Conservation (phyloP, 139 green algal genomes). For the Spirogloea muscicola region DNA sequence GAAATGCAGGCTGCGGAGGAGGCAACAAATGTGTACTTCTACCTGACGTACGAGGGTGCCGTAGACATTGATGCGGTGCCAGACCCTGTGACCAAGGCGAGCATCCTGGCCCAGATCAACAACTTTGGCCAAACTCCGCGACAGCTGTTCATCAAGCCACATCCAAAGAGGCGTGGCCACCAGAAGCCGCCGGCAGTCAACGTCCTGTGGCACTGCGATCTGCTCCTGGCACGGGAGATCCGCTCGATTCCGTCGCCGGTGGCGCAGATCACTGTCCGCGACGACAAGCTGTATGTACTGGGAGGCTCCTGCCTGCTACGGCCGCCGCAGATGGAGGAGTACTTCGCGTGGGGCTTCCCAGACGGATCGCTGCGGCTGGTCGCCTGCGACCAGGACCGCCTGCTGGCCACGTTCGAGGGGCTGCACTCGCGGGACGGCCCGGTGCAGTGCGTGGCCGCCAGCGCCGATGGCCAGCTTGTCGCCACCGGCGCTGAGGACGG, state of each 20-base stretch:
- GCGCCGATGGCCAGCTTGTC: constrained; percentile 22
- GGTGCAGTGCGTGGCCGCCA: constrained; percentile 29
- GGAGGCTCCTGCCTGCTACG: constrained; percentile 45
- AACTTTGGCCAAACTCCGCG: constrained; percentile 56
- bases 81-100: constrained; percentile 31
- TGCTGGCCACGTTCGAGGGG: constrained; percentile 38
- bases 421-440: constrained; percentile 26
- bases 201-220: constrained; percentile 9
- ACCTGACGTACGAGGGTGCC: constrained; percentile 58
- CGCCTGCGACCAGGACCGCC: constrained; percentile 51
- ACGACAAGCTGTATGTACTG: constrained; percentile 10
- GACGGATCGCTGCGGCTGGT: constrained; percentile 50
- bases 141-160: constrained; percentile 50
- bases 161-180: constrained; percentile 6
- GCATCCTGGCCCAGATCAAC: constrained; percentile 52
- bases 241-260: constrained; percentile 12
- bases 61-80: constrained; percentile 52
- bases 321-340: constrained; percentile 35
- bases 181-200: constrained; percentile 14
- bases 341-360: constrained; percentile 58
- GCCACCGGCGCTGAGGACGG: constrained; percentile 37
- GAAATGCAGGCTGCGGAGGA: constrained; percentile 38
- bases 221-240: constrained; percentile 5
- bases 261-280: constrained; percentile 24
- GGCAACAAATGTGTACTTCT: constrained; percentile 57